Evolutionary conservation across 2,329 filamentous ascomycete genomes (phyloP), one percentile per base, ranked within the genome.

Genomic region (Sphaerulina vaccinii): DNA sequence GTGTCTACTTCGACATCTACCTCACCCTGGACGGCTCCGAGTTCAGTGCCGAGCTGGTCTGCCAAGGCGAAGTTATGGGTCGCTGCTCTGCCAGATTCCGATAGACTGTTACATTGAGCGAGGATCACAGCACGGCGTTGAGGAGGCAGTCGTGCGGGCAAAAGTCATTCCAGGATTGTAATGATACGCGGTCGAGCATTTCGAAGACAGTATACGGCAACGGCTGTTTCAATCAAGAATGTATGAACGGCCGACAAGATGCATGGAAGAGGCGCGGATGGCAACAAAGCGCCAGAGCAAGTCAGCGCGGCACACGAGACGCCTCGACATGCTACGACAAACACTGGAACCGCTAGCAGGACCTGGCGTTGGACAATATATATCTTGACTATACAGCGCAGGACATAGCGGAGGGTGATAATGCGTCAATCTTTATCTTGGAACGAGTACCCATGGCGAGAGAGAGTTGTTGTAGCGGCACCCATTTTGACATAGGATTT

Each of bases 21-120:
- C 83, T 99, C 60, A 97, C 93, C 0, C 85, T 99, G 13, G 93
- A 99, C 67, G 93, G 93, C 18, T 95, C 89, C 46, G 93, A 99
- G 71, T 97, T 99, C 78, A 97, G 93, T 64, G 93, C 93, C 47
- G 93, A 97, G 76, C 78, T 99, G 33, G 92, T 97, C n/a, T 99
- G 93, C 75, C 93, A 99, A 72, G 93, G 93, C 66, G 93, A 97
- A 73, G 90, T 99, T 61, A 99, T 97, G 93, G 93, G 93, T 60
- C 85, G 92, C 59, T 97, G 92, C 81, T 86, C 91, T 58, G 88
- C 92, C 54, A 83, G 90, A 69, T 97, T 97, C 79, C 76, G 83
- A 72, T 86, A 59, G 24, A 51, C 16, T 24, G 32, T 22, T 32
- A 37, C 22, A 38, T 13, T 16, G 13, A 39, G 15, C 22, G 15